Evolutionary conservation across 192 early-diverging fungal genomes (phyloP), one percentile per base, ranked within the genome.

Genomic region (Rhizophagus sp.): DNA sequence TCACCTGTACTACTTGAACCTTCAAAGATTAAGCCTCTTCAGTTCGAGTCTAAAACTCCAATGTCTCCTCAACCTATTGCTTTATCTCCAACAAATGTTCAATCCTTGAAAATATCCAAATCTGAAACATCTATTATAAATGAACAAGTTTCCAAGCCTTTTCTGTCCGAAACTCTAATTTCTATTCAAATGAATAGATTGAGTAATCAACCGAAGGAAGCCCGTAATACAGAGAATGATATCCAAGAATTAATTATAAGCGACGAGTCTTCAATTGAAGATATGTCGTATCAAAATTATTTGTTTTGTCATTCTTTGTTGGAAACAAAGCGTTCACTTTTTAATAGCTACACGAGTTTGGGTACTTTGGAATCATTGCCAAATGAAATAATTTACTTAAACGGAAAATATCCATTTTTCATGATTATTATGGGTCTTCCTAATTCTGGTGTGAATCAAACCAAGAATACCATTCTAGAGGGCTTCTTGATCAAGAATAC

Each of bases 401-500:
- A 67, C 19, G 24, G 33, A 17, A 8, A 67, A 4, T 4, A 33
- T 73, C 71, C 71, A 49, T 73, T 39, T 73, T 47, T 2, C 24
- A 73, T 49, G n/a, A 44, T 73, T 25, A 47, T 73, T 7, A 49
- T 22, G 1, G 71, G 71, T 4, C 39, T 47, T 49, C 36, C 39
- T 17, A 49, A 39, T 25, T 73, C 71, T 39, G 71, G 71, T 5
- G 39, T 73, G 34, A 39, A 13, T 47, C 34, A 73, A 47, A 73
- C 44, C 24, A 39, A 44, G 39, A 25, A 47, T 12, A 39, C 39
- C 24, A 49, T 73, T 2, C 24, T 73, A 27, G 71, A 73, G 12
- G 71, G 71, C 6, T 73, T n/a, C 25, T 25, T 73, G 24, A 73
- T 73, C 4, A 25, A 49, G 9, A 73, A 73, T 12, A 25, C 71